Conservation (phyloP, 805 yeast species). For the Scheffersomyces amazonensis region DNA sequence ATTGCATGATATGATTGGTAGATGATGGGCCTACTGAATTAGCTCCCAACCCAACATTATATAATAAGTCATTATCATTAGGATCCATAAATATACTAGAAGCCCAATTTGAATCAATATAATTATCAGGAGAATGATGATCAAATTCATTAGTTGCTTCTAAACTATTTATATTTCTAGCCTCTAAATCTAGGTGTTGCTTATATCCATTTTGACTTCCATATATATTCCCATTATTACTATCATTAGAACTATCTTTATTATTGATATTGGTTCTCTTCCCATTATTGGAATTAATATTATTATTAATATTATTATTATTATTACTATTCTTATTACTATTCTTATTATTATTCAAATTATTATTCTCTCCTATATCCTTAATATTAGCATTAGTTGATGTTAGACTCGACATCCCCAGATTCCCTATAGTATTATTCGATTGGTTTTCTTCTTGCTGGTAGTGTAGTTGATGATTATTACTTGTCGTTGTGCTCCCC, state of each 20-base stretch:
- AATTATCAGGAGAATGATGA: conserved; percentile 6
- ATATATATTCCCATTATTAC: not conserved
- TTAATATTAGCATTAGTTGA: too few species aligned
- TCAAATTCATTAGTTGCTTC: conserved; percentile 1
- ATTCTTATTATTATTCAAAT: not conserved
- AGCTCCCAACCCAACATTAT: conserved; percentile 28
- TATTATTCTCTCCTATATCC: too few species aligned
- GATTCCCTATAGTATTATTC: too few species aligned
- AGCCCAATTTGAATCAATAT: conserved; percentile 31
- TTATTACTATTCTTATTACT: not conserved
- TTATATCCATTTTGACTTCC: not conserved
- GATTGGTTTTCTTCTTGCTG: too few species aligned
- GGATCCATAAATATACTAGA: conserved; percentile 30
- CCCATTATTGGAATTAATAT: not conserved
- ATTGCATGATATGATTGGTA: conserved; percentile 21
- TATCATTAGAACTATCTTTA: not conserved
- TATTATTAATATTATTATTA: not conserved
- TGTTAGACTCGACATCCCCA: too few species aligned
- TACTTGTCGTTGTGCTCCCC: too few species aligned
- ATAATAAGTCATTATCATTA: conserved; percentile 22
- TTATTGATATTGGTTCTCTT: not conserved
- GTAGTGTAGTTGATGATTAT: too few species aligned
- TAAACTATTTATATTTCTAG: not conserved
- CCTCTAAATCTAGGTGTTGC: not conserved
- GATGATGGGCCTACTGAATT: conserved; percentile 3